A percentile compares a stretch with the other conserved stretches of the same genome.
phyloP scores from a whole-genome alignment of 179 eudicot species.

The Spergularia azorica region DNA sequence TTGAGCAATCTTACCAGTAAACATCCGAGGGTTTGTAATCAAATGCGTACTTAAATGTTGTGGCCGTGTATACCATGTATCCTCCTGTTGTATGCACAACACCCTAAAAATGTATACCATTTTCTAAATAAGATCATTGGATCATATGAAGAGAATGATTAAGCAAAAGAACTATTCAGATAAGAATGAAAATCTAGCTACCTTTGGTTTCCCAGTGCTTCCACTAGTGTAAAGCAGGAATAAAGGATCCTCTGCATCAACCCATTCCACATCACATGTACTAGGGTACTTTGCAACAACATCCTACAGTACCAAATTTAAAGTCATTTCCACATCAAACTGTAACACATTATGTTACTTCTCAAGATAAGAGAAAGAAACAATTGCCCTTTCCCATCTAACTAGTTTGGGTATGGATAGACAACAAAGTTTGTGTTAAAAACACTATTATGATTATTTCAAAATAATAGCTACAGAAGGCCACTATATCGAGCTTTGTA shows the following conservation, averaged over 20 bases:
- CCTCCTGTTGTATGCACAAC: slow-evolving; percentile 99
- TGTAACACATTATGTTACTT: not conserved
- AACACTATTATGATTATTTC: not conserved
- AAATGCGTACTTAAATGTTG: slow-evolving; percentile 96
- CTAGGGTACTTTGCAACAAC: slow-evolving; percentile 71
- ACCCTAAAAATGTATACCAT: slow-evolving; percentile 47
- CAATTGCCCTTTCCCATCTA: not conserved
- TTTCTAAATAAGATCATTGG: slow-evolving; percentile 1
- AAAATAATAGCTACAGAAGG: not conserved
- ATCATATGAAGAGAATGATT: not conserved
- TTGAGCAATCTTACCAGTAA: slow-evolving; percentile 63
- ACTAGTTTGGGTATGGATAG: too few species aligned
- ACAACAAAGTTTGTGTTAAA: not conserved
- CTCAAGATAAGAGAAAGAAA: not conserved
- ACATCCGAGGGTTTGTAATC: slow-evolving; percentile 90
- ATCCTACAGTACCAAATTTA: slow-evolving; percentile 50
- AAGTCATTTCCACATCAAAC: not conserved
- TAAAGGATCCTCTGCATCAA: slow-evolving; percentile 93
- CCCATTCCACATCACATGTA: slow-evolving; percentile 89
- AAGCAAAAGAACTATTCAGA: not conserved
- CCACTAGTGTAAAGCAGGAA: slow-evolving; percentile 97
- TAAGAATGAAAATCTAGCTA: slow-evolving; percentile 25
- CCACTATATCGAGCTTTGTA: not conserved
- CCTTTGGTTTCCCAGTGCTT: slow-evolving; percentile 99
- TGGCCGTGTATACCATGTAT: slow-evolving; percentile 93